Base-by-base conservation (phyloP, 441 rosid species). In the Erodium texanum region DNA sequence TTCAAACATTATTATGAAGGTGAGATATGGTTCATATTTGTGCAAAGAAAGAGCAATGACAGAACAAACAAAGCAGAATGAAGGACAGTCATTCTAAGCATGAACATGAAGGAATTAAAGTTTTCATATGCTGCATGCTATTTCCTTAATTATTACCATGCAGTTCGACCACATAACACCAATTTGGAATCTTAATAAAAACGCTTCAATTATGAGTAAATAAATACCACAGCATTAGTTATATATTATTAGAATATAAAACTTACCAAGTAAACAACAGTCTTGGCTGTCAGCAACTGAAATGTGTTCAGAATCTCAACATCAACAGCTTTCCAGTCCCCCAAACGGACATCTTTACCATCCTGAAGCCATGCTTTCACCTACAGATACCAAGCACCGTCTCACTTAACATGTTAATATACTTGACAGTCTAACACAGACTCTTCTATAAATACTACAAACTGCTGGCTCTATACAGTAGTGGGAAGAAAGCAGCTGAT, bases 251-350 rank as follows among this genome's bases (percentile, higher is more conserved):
- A 32, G 58, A 11, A 65, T 23, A 50, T 36, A 27, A 65, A 18
- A 56, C 83, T 73, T 68, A 92, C 99, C 88, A 95, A 79, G 85
- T 95, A 95, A 80, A 92, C 99, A 72, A 95, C 95, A 62, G 96
- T 96, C 82, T 95, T 95, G 64, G 97, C 99, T 23, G 96, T 84
- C 66, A 95, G 97, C 93, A 95, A 78, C 66, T 95, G 97, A 79
- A 95, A 95, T 43, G 95, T 85, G 79, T 95, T 92, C 69, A 95
- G 64, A 73, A 95, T 87, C 89, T 95, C 99, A 68, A 90, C 82
- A 63, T 90, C 98, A 81, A 93, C 93, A 73, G 98, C 83, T 78
- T 95, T 95, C 99, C 99, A 95, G 65, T 95, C 99, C 74, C 97
- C 98, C 22, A 90, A 77, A 56, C 97, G 95, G 65, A 95, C 84